Evolutionary conservation across 192 early-diverging fungal genomes (phyloP).

Genomic region (Rhizophagus prolifer): DNA sequence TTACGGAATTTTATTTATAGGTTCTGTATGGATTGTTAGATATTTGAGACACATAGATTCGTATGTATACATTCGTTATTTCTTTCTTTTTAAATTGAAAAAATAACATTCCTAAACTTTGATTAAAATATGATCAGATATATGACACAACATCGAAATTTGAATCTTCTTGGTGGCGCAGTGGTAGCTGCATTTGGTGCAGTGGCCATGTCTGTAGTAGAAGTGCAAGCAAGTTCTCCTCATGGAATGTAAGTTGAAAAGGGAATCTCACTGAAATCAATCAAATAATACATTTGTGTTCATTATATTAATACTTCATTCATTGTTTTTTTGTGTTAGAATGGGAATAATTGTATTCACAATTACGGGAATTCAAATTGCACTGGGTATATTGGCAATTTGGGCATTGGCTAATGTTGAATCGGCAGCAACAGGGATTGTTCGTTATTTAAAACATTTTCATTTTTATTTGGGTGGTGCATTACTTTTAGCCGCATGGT

Average conservation of each 20-base stretch:
- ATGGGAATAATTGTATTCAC: background rate
- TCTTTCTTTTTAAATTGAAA: background rate
- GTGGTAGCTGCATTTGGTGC: background rate
- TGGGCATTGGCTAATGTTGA: background rate
- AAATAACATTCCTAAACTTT: background rate
- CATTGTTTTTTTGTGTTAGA: background rate
- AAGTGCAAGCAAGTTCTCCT: background rate
- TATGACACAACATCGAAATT: background rate
- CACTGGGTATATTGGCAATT: background rate
- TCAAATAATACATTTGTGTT: no score
- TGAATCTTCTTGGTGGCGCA: background rate
- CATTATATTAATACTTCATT: no score
- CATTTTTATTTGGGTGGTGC: background rate
- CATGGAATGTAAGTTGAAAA: background rate
- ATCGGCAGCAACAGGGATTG: background rate
- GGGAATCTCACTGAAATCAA: background rate
- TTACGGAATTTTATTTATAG: background rate
- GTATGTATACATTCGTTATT: background rate
- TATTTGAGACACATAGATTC: background rate
- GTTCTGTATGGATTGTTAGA: background rate
- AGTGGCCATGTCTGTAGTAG: background rate
- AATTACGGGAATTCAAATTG: background rate
- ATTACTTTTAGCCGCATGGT: background rate
- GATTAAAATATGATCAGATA: background rate
- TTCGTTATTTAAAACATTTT: background rate